Evolutionary conservation across 495 filamentous ascomycete genomes (phyloP), one percentile per base, ranked within the genome.

Genomic region (Aspergillus asperescens): DNA sequence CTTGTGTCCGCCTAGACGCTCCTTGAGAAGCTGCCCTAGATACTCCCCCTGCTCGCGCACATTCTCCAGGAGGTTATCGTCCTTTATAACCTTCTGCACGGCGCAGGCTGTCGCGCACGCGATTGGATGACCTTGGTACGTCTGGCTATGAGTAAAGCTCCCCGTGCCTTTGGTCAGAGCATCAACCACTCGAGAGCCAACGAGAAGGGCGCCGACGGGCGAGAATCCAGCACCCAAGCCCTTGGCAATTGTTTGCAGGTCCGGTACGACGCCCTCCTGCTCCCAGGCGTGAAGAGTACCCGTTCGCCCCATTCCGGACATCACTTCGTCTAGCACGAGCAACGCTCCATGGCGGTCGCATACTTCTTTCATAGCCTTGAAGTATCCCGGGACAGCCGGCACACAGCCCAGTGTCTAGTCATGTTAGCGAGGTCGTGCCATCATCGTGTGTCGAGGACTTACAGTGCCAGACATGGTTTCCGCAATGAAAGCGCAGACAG

Each of bases 401-500:
- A 81, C 78, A 61, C 81, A 86, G 0, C 82, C 85, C 16, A 84
- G 38, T 0, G 66, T 67, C 66, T 69, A 28, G 24, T 4, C 7
- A 8, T 10, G n/a, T 19, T 24, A 35, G 44, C 44, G 3, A 35
- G 10, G n/a, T n/a, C 9, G 25, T 39, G 2, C 20, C 1, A 7
- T n/a, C 4, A 25, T 13, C 4, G 19, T 7, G 23, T 18, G 15
- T 4, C 7, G 38, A 7, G 19, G 35, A 60, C 71, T 59, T 47
- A 73, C 71, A 16, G 77, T 75, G 3, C 77, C 78, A 18, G 74
- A 65, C 51, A 80, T 69, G 1, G 87, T 83, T 62, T 91, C 88
- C 0, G 81, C 80, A 12, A 90, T 68, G 56, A 90, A 89, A 2
- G 84, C 88, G 55, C 79, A 82, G 10, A 90, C 86, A 2, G 74